These are phyloP conservation scores for Trypanosoma conorhini DNA, from an alignment of 208 protist species.

Conservation along the genomic window DNA sequence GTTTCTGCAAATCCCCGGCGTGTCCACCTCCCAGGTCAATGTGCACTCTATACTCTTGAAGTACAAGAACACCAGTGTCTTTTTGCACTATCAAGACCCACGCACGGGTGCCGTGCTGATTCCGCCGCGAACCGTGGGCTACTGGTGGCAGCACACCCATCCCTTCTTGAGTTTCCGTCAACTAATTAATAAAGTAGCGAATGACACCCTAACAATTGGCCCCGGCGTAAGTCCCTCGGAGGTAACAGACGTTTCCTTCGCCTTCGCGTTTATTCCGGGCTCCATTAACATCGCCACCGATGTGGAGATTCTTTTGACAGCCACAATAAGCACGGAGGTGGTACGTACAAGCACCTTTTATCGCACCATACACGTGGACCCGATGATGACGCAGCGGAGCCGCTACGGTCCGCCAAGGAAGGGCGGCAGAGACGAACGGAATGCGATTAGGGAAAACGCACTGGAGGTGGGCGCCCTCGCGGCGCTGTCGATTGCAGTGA, in stretches of 20 bases:
- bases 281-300: slow-evolving; percentile 45
- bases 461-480: slow-evolving; percentile 56
- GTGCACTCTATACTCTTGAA: slow-evolving; percentile 49
- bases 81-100: slow-evolving; percentile 64
- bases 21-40: slow-evolving; percentile 41
- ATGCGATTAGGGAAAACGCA: slow-evolving; percentile 38
- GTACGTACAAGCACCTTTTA: slow-evolving; percentile 52
- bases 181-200: slow-evolving; percentile 36
- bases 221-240: slow-evolving; percentile 22
- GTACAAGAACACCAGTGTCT: slow-evolving; percentile 47
- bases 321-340: slow-evolving; percentile 35
- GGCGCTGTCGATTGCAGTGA: slow-evolving; percentile 54
- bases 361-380: slow-evolving; percentile 66
- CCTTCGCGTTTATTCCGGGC: slow-evolving; percentile 81
- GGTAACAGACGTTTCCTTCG: slow-evolving; percentile 43
- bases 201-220: slow-evolving; percentile 42
- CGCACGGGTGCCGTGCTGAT: slow-evolving; percentile 35
- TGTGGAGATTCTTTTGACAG: slow-evolving; percentile 66
- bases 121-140: slow-evolving; percentile 31
- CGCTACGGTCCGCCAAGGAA: slow-evolving; percentile 50
- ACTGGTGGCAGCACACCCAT: slow-evolving; percentile 74
- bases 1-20: slow-evolving; percentile 50
- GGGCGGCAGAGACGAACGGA: neutral
- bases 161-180: slow-evolving; percentile 82
- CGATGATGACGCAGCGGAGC: slow-evolving; percentile 69